phyloP scores from a whole-genome alignment of 495 filamentous ascomycete genomes.

The Talaromyces trachyspermus region DNA sequence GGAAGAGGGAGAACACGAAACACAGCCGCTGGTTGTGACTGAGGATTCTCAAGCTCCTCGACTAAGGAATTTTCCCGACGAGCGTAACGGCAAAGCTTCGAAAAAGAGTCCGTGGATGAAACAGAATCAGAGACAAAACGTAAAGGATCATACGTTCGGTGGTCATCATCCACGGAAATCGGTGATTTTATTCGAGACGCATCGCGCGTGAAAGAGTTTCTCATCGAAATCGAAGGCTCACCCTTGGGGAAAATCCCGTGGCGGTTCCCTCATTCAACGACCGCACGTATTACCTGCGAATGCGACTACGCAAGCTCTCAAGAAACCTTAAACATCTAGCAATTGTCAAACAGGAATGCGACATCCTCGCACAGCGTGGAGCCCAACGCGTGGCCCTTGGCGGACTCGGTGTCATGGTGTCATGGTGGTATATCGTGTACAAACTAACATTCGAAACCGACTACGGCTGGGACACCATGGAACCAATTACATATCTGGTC shows the following conservation, averaged over 20 bases:
- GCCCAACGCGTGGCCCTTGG: slow-evolving; percentile 74
- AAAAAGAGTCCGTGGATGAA: too few relatives aligned
- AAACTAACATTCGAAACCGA: slow-evolving; percentile 71
- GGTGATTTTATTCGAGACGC: slow-evolving; percentile 95
- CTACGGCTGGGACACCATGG: slow-evolving; percentile 84
- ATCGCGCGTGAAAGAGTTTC: slow-evolving; percentile 73
- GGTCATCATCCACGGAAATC: slow-evolving; percentile 82
- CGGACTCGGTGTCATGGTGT: slow-evolving; percentile 61
- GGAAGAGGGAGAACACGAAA: background rate
- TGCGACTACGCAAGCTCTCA: slow-evolving; percentile 64
- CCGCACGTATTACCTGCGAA: slow-evolving; percentile 76
- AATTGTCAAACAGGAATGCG: slow-evolving; percentile 74
- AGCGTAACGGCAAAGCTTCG: too few relatives aligned
- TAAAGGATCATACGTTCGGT: slow-evolving; percentile 64
- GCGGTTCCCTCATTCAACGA: slow-evolving; percentile 83
- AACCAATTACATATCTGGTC: slow-evolving; percentile 84
- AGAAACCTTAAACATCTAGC: slow-evolving; percentile 57
- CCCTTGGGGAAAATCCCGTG: slow-evolving; percentile 60
- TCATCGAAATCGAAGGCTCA: slow-evolving; percentile 71
- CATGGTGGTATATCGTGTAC: slow-evolving; percentile 79
- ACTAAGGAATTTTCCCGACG: slow-evolving; percentile 14
- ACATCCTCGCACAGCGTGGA: slow-evolving; percentile 62
- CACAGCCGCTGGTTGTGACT: background rate
- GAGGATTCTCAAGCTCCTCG: background rate
- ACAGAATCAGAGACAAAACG: slow-evolving; percentile 15